Base-by-base conservation (phyloP, 805 yeast genomes). In the Zygotorulaspora florentina region DNA sequence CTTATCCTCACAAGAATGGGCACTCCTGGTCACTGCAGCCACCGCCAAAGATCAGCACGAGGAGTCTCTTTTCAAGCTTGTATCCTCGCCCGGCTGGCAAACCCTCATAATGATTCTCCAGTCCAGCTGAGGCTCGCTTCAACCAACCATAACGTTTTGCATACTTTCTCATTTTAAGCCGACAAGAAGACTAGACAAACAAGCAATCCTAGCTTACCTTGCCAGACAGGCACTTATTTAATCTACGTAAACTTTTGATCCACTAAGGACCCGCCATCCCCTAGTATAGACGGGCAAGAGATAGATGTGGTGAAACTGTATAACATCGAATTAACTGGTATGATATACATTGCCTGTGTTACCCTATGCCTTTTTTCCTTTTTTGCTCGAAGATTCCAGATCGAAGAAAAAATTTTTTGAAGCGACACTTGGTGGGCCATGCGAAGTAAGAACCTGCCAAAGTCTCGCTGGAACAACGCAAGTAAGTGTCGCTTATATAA, bases 71-170 rank as follows among this genome's bases (percentile, higher is more conserved):
- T 81, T 83, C 39, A 58, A 61, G 49, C 45, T 66, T 15, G 46
- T 56, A 12, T 53, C 65, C 8, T 64, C 77, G 20, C 81, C 85
- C 0, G 93, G 93, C 1, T 88, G 96, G 96, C 85, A 82, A 72
- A 85, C 95, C 1, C 67, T 88, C 47, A 62, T 81, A 28, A 77
- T 89, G 33, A 79, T 80, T 35, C 58, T 73, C 25, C 67, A 67
- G 45, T 66, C 62, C 43, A 64, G 66, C 40, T 39, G 26, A 40
- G 8, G 25, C 25, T 20, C 25, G 25, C 25, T 20, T 5, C 25
- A 5, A 7, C 25, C 7, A 20, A 7, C 25, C 25, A 20, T 5
- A 20, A 20, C 25, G 25, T 20, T 20, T 20, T 20, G 25, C 25
- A 20, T 20, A 20, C 25, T 20, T 20, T 20, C 4, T 20, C 25